Percentiles rank a stretch among this genome's conserved stretches.
Conservation (phyloP, 257 asterid species). For the Phtheirospermum japonicum region DNA sequence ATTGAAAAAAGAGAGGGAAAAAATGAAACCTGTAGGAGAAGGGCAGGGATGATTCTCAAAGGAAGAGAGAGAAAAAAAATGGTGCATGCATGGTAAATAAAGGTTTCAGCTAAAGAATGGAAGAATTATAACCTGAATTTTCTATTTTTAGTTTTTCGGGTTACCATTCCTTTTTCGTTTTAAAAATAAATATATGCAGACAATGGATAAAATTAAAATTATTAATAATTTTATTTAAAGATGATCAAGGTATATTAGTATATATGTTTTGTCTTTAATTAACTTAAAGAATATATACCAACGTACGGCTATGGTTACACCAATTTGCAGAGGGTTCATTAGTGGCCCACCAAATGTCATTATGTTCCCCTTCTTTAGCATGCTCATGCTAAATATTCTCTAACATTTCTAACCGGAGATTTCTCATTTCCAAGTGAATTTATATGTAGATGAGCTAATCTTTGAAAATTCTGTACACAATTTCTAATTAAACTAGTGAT, state of each 20-base stretch:
- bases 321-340: not conserved
- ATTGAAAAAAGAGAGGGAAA: slow-evolving; percentile 11
- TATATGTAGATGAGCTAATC: too few species aligned
- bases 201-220: too few species aligned
- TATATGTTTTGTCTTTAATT: too few species aligned
- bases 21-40: slow-evolving; percentile 55
- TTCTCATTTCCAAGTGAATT: too few species aligned
- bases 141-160: slow-evolving; percentile 33
- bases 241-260: not conserved
- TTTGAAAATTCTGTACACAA: too few species aligned
- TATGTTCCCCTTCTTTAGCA: not conserved
- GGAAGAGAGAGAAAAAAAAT: slow-evolving; percentile 31
- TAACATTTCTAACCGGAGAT: too few species aligned
- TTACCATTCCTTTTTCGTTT: not conserved
- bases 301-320: not conserved
- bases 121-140: slow-evolving; percentile 17
- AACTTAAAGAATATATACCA: not conserved
- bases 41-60: slow-evolving; percentile 54
- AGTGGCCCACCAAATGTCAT: not conserved
- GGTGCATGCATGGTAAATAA: slow-evolving; percentile 42
- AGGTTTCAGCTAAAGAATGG: slow-evolving; percentile 35
- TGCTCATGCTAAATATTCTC: too few species aligned
- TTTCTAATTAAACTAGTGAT: too few species aligned
- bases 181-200: too few species aligned
- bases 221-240: too few species aligned